Evolutionary conservation across 148 eudicot species (phyloP), one percentile per base, ranked within the genome.

Genomic region (Euryodendron excelsum): DNA sequence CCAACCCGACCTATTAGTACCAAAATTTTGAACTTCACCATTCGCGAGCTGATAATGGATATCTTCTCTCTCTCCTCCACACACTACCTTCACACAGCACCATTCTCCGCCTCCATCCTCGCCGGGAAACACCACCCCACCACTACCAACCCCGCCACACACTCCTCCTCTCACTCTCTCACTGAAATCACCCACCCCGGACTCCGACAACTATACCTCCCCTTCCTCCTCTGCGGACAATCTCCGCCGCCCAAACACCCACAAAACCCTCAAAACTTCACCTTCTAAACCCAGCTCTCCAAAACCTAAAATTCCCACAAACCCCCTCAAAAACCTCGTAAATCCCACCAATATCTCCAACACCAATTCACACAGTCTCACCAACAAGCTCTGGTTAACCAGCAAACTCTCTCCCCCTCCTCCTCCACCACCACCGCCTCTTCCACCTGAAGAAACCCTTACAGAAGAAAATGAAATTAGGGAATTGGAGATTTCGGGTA

Each of bases 371-470:
- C 80, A 64, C 47, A 72, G 44, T 58, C 79, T 88, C 44, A 86
- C 86, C 27, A 79, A 39, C 27, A 82, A 86, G 87, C 97, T 96
- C 66, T 84, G 99, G 87, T 84, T 96, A 62, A 90, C 97, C 56
- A 90, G 91, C 78, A 88, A 87, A 72, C 88, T 96, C 81, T 89
- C 91, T 37, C 97, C 98, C 3, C 96, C 94, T 1, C 97, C 92
- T 0, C 86, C 86, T 0, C 91, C 92, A 0, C 86, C 87, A 0
- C 81, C 90, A 0, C 87, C 85, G 0, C 85, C 85, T 0, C 83
- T 80, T 0, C 79, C 78, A 4, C 82, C 82, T 4, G 68, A 58
- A 4, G 58, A 30, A 53, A 72, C 28, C 41, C 28, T 15, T 23
- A 3, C 10, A 1, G 81, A 83, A 5, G 62, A 81, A 12, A 58